Percentiles rank a stretch among this genome's conserved stretches.
phyloP scores from a whole-genome alignment of 1,284 basidiomycete species.

The Apiotrichum akiyoshidainum region DNA sequence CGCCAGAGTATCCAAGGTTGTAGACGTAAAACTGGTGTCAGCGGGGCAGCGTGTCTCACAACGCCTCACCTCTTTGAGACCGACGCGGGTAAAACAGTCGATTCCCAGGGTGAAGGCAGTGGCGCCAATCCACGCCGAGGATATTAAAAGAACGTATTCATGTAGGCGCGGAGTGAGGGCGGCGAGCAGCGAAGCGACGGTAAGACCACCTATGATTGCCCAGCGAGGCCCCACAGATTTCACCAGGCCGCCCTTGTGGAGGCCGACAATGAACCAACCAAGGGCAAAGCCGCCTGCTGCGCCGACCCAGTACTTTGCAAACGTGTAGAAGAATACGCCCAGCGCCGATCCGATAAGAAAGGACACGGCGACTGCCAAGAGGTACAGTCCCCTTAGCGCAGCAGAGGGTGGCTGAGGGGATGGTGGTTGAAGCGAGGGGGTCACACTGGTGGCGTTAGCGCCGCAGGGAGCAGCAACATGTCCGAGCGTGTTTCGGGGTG shows the following conservation, averaged over 20 bases:
- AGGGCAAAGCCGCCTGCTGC: constrained; percentile 85
- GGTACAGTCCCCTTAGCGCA: constrained; percentile 81
- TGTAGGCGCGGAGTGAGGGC: constrained; percentile 69
- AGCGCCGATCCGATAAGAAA: constrained; percentile 77
- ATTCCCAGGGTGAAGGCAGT: constrained; percentile 88
- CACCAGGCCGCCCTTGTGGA: constrained; percentile 77
- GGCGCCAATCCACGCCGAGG: constrained; percentile 75
- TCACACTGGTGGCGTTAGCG: constrained; percentile 30
- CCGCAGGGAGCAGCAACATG: neutral
- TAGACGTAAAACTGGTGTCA: constrained; percentile 76
- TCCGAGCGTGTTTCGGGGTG: neutral
- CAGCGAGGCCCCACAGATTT: constrained; percentile 70
- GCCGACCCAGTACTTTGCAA: constrained; percentile 77
- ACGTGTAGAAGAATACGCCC: constrained; percentile 83
- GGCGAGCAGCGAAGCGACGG: constrained; percentile 60
- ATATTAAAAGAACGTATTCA: constrained; percentile 72
- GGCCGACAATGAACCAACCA: constrained; percentile 81
- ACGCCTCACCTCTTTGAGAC: constrained; percentile 69
- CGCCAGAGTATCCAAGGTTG: constrained; percentile 69
- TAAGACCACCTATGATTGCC: constrained; percentile 71
- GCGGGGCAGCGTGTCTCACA: constrained; percentile 10
- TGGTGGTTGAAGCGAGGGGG: constrained; percentile 49
- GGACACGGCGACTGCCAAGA: constrained; percentile 74
- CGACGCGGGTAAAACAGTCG: constrained; percentile 86
- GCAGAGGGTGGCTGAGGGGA: constrained; percentile 74